phyloP scores from a whole-genome alignment of 116 monocot species.

The Dioscorea cayenensis region DNA sequence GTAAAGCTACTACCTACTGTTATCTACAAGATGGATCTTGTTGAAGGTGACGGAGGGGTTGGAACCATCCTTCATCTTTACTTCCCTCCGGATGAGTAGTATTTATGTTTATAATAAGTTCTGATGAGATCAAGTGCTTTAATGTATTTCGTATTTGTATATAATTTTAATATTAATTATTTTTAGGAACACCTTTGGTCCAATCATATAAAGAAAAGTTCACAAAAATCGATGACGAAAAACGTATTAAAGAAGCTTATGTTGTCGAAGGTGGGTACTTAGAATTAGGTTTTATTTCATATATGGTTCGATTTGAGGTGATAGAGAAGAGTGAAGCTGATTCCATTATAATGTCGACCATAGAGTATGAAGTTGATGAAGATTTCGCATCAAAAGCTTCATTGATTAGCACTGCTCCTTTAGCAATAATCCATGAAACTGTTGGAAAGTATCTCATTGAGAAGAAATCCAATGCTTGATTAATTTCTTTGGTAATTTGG shows the following conservation, averaged over 20 bases:
- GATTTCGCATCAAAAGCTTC: not conserved
- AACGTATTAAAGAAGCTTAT: conserved; percentile 24
- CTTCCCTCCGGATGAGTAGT: not conserved
- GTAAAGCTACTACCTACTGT: not conserved
- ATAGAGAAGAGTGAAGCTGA: not conserved
- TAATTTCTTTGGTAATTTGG: too few species aligned
- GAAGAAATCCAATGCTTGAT: not conserved
- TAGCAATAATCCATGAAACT: conserved; percentile 1
- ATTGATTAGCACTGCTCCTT: not conserved
- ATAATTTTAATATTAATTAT: not conserved
- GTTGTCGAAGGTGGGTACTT: conserved; percentile 36
- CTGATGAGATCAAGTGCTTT: not conserved
- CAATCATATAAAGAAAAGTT: conserved; percentile 34
- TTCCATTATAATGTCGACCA: not conserved
- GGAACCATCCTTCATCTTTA: conserved; percentile 5
- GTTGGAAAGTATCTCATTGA: conserved; percentile 4
- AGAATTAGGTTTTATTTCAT: conserved; percentile 27
- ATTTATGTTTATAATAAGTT: not conserved
- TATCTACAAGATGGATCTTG: not conserved
- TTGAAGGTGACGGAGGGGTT: conserved; percentile 13
- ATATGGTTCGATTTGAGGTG: conserved; percentile 30
- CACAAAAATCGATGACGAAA: conserved; percentile 30
- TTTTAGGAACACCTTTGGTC: not conserved
- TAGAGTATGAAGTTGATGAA: conserved; percentile 4
- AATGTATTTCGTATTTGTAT: too few species aligned